phyloP scores from a whole-genome alignment of 371 early-diverging fungal species.

The Phascolomyces articulosus region DNA sequence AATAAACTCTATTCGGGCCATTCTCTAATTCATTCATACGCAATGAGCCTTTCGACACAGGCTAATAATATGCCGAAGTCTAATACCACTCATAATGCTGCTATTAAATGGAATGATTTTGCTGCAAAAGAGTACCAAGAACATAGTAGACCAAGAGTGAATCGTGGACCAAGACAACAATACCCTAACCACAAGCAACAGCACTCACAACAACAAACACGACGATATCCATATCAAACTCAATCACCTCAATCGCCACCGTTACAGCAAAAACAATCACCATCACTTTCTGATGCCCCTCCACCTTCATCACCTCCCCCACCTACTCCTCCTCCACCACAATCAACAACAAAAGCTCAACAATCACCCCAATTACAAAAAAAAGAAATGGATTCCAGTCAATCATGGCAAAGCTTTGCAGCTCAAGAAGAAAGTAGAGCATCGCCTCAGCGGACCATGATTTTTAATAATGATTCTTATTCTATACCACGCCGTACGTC shows the following conservation, averaged over 20 bases:
- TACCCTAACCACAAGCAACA: neutral
- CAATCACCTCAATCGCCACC: neutral
- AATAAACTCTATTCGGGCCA: too few species aligned
- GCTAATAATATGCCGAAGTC: neutral
- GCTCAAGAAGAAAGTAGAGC: neutral
- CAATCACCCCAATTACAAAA: neutral
- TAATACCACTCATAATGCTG: neutral
- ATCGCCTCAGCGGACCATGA: too few species aligned
- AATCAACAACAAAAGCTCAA: neutral
- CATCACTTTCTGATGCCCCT: too few species aligned
- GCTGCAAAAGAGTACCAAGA: slow-evolving; percentile 8
- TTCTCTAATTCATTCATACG: neutral
- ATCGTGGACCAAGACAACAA: neutral
- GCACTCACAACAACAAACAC: neutral
- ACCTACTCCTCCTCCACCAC: too few species aligned
- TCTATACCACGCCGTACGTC: neutral
- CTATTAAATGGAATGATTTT: neutral
- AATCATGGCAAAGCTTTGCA: slow-evolving; percentile 7
- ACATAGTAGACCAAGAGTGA: neutral
- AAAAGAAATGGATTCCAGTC: neutral
- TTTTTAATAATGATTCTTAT: too few species aligned
- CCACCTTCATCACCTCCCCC: too few species aligned
- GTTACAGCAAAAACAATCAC: neutral
- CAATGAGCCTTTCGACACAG: slow-evolving; percentile 1
- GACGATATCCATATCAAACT: neutral